Base-by-base conservation (phyloP, 139 green algal species). In the Ettlia oleoabundans region DNA sequence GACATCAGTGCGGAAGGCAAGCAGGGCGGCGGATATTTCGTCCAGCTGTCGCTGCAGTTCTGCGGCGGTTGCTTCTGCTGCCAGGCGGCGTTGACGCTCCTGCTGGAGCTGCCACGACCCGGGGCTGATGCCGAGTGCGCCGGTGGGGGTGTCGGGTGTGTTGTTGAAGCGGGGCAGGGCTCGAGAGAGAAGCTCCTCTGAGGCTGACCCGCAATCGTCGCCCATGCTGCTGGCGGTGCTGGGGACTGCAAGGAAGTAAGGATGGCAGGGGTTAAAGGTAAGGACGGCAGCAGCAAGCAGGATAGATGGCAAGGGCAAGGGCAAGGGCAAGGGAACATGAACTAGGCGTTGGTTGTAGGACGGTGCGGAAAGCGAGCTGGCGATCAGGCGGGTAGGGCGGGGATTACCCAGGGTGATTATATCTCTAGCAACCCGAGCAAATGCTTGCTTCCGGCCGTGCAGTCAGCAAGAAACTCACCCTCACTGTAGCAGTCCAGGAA, bases 201-300 rank as follows among this genome's bases (percentile, higher is more conserved):
- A 40, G 35, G 65, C 65, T 26, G 15, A 5, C 28, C 43, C 68
- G 4, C 13, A 28, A 1, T 78, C 73, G 24, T 40, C 37, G 9
- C 58, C 53, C 63, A 80, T 52, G 73, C 73, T 80, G 53, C 53
- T 68, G 73, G 22, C 35, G 7, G 58, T 26, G 73, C 73, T 80
- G 53, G 58, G 9, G 6, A n/a, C 73, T 80, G 53, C 73, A 80
- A 35, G 28, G 3, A 33, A 21, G 3, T 7, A 5, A 1, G 30
- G 24, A 35, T 24, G 51, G 71, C 33, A 24, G 47, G 71, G 18
- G 30, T 43, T 3, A 35, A 42, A n/a, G 24, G 33, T 13, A 28
- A n/a, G 55, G 55, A 5, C 47, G 47, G 47, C 47, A 58, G 10
- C 21, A 65, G n/a, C n/a, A n/a, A n/a, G n/a, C n/a, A n/a, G n/a